phyloP scores from a whole-genome alignment of 2,329 filamentous ascomycete species.

The Pestalotiopsis fici region DNA sequence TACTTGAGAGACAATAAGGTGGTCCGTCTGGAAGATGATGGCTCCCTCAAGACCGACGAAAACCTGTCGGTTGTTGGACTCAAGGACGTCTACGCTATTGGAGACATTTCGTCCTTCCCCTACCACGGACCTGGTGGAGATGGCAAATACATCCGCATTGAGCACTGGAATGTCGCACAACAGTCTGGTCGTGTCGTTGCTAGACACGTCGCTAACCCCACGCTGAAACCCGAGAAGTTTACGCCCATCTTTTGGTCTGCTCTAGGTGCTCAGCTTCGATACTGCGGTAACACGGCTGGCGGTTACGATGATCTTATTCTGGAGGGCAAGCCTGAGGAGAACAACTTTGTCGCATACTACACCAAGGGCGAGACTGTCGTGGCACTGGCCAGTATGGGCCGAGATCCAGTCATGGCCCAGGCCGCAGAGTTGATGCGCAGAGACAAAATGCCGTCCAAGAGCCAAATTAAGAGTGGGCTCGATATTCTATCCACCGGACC shows the following conservation, averaged over 20 bases:
- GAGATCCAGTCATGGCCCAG: constrained; percentile 85
- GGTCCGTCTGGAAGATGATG: constrained; percentile 76
- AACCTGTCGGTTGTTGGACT: constrained; percentile 75
- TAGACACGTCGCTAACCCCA: constrained; percentile 70
- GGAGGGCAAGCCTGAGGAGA: constrained; percentile 73
- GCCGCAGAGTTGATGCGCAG: constrained; percentile 81
- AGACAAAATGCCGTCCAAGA: constrained; percentile 82
- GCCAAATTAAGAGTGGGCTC: constrained; percentile 66
- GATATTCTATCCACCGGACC: constrained; percentile 48
- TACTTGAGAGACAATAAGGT: constrained; percentile 74
- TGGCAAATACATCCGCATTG: constrained; percentile 76
- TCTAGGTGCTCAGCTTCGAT: constrained; percentile 83
- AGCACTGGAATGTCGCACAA: constrained; percentile 98
- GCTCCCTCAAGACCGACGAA: constrained; percentile 81
- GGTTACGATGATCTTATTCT: constrained; percentile 88
- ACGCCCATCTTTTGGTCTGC: constrained; percentile 98
- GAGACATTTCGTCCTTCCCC: constrained; percentile 93
- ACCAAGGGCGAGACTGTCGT: constrained; percentile 83
- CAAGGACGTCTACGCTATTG: constrained; percentile 86
- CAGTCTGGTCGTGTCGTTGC: constrained; percentile 85
- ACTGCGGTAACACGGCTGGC: constrained; percentile 82
- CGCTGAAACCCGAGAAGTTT: constrained; percentile 67
- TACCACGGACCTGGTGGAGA: constrained; percentile 87
- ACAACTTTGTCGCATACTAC: constrained; percentile 89
- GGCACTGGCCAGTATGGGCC: constrained; percentile 87